A percentile compares a stretch with the other conserved stretches of the same genome.
Conservation (phyloP, 495 filamentous ascomycete genomes). For the Hypoxylon lienhwacheense region DNA sequence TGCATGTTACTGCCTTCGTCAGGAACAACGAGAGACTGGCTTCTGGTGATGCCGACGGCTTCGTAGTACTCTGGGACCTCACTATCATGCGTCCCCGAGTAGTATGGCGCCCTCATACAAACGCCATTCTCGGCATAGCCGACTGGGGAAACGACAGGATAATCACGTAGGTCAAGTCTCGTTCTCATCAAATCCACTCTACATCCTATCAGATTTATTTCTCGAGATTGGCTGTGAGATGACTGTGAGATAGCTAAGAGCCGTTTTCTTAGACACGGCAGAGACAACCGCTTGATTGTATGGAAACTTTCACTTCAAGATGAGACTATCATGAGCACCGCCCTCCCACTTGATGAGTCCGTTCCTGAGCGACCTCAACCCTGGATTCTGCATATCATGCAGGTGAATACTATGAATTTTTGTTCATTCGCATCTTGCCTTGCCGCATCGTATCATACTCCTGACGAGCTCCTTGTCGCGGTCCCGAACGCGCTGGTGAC, state of each 20-base stretch:
- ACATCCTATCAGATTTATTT: neutral
- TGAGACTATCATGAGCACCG: slow-evolving; percentile 64
- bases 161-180: slow-evolving; percentile 69
- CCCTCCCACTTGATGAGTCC: slow-evolving; percentile 68
- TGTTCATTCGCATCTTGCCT: slow-evolving; percentile 78
- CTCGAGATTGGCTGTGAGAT: slow-evolving; percentile 9
- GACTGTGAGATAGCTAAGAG: slow-evolving; percentile 17
- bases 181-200: slow-evolving; percentile 11
- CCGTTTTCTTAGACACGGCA: slow-evolving; percentile 74
- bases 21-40: slow-evolving; percentile 72
- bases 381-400: slow-evolving; percentile 80
- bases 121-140: slow-evolving; percentile 71
- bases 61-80: slow-evolving; percentile 83
- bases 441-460: slow-evolving; percentile 13
- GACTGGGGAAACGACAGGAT: slow-evolving; percentile 64
- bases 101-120: slow-evolving; percentile 86
- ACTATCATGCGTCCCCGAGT: slow-evolving; percentile 77
- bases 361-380: slow-evolving; percentile 62
- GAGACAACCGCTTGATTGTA: slow-evolving; percentile 82
- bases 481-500: slow-evolving; percentile 77
- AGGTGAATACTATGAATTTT: slow-evolving; percentile 94
- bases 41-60: slow-evolving; percentile 89
- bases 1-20: slow-evolving; percentile 78
- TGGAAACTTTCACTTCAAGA: slow-evolving; percentile 73
- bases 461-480: slow-evolving; percentile 60